Evolutionary conservation across 2,329 filamentous ascomycete genomes (phyloP).

Genomic region (Westerdykella ornata): DNA sequence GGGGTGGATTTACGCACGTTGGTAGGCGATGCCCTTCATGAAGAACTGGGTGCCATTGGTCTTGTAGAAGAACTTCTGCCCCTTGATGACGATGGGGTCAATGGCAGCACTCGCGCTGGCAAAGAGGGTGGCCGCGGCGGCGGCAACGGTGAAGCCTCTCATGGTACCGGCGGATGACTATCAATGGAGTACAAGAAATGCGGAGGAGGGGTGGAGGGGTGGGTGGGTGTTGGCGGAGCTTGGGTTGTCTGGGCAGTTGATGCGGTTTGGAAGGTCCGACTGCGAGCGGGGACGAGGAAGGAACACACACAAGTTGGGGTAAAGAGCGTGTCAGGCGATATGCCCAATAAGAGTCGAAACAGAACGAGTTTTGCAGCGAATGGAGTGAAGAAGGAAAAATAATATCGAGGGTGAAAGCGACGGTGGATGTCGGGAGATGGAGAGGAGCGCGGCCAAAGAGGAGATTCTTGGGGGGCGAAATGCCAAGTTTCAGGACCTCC

Average conservation of each 20-base stretch:
- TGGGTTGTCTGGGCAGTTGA: constrained; percentile 9
- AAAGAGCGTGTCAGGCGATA: constrained; percentile 14
- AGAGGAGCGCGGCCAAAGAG: not conserved
- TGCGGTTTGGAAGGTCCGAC: constrained; percentile 10
- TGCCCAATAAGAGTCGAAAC: constrained; percentile 13
- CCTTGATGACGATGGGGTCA: constrained; percentile 65
- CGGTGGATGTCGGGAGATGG: not conserved
- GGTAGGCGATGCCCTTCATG: constrained; percentile 92
- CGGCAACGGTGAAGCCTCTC: constrained; percentile 47
- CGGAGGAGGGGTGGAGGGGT: constrained; percentile 5
- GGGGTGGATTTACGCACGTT: constrained; percentile 44
- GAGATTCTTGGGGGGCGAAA: not conserved
- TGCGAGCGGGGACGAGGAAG: constrained; percentile 12
- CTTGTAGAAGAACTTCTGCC: constrained; percentile 2
- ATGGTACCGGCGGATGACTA: constrained; percentile 45
- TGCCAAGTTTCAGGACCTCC: not conserved
- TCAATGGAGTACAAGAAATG: constrained; percentile 15
- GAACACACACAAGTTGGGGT: constrained; percentile 12
- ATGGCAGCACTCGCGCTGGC: constrained; percentile 49
- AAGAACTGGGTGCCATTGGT: constrained; percentile 42
- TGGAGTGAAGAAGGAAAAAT: constrained; percentile 6
- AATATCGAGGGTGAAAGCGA: not conserved
- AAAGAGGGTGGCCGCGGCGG: constrained; percentile 50
- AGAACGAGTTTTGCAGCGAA: constrained; percentile 23
- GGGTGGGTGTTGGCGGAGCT: constrained; percentile 18